Evolutionary conservation across 2,329 filamentous ascomycete genomes (phyloP).

Genomic region (Xylariaceae sp.): DNA sequence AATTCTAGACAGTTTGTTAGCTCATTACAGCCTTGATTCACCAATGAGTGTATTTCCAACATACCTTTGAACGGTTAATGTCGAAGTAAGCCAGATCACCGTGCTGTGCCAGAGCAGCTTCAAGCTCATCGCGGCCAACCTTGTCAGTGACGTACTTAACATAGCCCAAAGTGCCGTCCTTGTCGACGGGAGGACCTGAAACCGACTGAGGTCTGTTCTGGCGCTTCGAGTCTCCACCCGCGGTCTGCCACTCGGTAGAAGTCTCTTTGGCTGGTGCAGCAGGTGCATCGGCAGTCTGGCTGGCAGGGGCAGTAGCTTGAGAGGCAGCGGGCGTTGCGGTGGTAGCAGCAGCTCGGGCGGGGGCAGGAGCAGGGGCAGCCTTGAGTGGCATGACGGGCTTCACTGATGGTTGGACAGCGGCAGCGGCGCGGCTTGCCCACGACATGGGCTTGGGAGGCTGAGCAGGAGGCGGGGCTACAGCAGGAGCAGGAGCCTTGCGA

Average conservation of each 20-base stretch:
- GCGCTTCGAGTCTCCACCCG: constrained; percentile 78
- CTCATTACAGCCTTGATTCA: constrained; percentile 13
- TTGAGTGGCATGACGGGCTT: constrained; percentile 55
- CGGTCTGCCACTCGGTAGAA: constrained; percentile 81
- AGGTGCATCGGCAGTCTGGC: constrained; percentile 31
- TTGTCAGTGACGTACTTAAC: constrained; percentile 95
- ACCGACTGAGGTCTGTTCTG: constrained; percentile 72
- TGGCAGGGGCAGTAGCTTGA: constrained; percentile 43
- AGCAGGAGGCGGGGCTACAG: constrained; percentile 49
- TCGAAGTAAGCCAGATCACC: constrained; percentile 73
- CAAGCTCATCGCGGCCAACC: constrained; percentile 72
- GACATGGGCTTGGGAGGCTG: constrained; percentile 62
- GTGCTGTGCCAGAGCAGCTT: constrained; percentile 66
- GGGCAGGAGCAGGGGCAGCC: constrained; percentile 51
- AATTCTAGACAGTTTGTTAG: constrained; percentile 63
- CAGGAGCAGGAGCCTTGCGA: constrained; percentile 47
- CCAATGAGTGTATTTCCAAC: constrained; percentile 20
- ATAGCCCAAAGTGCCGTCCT: constrained; percentile 79
- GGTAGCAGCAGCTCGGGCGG: constrained; percentile 34
- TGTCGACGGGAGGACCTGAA: constrained; percentile 59
- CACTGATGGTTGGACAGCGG: constrained; percentile 43
- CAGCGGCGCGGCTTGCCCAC: constrained; percentile 72
- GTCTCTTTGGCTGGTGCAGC: constrained; percentile 49
- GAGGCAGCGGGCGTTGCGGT: constrained; percentile 38
- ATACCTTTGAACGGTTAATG: constrained; percentile 79